Evolutionary conservation across 768 basidiomycete species (phyloP).

Genomic region (Fomitopsis serialis): DNA sequence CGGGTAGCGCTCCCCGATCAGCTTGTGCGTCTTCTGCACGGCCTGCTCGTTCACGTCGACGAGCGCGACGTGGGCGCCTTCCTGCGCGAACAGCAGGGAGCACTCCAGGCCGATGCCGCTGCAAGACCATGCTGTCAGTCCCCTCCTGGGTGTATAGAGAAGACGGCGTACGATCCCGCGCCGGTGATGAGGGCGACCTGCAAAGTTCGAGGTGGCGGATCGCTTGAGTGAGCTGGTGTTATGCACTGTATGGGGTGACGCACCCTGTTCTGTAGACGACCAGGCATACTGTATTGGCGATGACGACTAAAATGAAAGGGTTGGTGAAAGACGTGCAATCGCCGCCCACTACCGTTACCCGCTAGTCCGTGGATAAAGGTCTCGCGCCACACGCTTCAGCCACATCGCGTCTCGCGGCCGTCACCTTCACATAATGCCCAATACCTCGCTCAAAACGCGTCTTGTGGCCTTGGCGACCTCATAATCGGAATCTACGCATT

Average conservation of each 20-base stretch:
- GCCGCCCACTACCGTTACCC: too few species aligned
- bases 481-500: too few species aligned
- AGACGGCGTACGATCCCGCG: slow-evolving; percentile 39
- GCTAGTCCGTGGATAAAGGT: too few species aligned
- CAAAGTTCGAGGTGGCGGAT: neutral
- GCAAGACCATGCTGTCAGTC: slow-evolving; percentile 6
- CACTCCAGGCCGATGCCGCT: slow-evolving; percentile 97
- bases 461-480: too few species aligned
- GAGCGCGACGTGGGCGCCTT: slow-evolving; percentile 88
- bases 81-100: slow-evolving; percentile 89
- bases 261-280: slow-evolving; percentile 30
- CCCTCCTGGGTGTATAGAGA: neutral
- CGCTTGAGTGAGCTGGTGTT: neutral
- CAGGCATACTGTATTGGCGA: too few species aligned
- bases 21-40: slow-evolving; percentile 58
- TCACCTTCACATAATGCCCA: too few species aligned
- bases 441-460: too few species aligned
- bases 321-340: too few species aligned
- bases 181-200: slow-evolving; percentile 43
- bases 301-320: neutral
- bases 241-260: neutral
- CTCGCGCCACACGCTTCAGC: too few species aligned
- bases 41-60: slow-evolving; percentile 82
- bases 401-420: too few species aligned
- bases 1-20: slow-evolving; percentile 63